Percentiles rank a stretch among this genome's conserved stretches.
Conservation (phyloP, 2,329 filamentous ascomycete genomes). For the Kalaharituber pfeilii region DNA sequence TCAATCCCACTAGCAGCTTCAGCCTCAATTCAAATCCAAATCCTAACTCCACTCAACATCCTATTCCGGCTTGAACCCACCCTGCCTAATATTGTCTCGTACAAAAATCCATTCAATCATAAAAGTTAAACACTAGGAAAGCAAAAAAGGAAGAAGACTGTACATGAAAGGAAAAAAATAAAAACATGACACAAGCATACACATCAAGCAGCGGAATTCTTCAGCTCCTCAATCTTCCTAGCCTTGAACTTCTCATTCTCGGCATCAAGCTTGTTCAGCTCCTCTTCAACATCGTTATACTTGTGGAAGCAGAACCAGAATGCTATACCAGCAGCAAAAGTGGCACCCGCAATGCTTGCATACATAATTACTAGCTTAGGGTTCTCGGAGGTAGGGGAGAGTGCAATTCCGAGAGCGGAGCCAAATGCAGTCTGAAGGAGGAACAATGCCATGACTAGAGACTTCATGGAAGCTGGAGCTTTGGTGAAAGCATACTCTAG, state of each 20-base stretch:
- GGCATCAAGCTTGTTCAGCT: slow-evolving; percentile 22
- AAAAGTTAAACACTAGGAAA: no score
- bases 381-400: slow-evolving; percentile 31
- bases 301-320: slow-evolving; percentile 24
- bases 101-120: no score
- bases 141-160: no score
- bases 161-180: no score
- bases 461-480: slow-evolving; percentile 51
- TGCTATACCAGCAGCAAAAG: slow-evolving; percentile 20
- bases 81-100: no score
- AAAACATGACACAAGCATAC: no score
- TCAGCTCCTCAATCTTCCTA: background rate
- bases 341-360: slow-evolving; percentile 20
- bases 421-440: slow-evolving; percentile 42
- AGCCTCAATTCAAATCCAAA: no score
- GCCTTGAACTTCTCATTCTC: background rate
- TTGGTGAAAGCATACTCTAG: slow-evolving; percentile 60
- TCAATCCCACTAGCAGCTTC: no score
- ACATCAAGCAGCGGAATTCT: no score
- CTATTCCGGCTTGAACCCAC: no score
- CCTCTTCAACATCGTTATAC: slow-evolving; percentile 24
- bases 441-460: slow-evolving; percentile 40
- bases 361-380: slow-evolving; percentile 30
- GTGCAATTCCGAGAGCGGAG: slow-evolving; percentile 33
- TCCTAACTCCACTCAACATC: no score